Evolutionary conservation across 129 eudicot species (phyloP).

Genomic region (Centrapalus pauciflorus): DNA sequence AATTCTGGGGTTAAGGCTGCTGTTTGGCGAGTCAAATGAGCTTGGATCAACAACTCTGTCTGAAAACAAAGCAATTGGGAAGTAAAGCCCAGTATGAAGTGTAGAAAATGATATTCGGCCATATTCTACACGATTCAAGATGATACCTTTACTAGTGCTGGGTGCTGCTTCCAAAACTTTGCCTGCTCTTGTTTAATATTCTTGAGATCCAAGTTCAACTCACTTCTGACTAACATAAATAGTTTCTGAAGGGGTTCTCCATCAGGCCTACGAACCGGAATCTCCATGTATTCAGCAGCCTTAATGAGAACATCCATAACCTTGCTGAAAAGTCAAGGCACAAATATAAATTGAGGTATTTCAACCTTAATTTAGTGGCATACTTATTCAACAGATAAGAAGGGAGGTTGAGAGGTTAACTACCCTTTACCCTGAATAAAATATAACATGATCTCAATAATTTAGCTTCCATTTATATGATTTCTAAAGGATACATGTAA

Average conservation of each 20-base stretch:
- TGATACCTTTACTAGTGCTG: constrained; percentile 77
- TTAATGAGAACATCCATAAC: constrained; percentile 83
- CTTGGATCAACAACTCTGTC: constrained; percentile 87
- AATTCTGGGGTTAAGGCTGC: constrained; percentile 61
- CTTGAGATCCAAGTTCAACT: constrained; percentile 81
- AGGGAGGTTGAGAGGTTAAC: not conserved
- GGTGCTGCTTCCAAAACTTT: constrained; percentile 96
- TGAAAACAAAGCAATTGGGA: constrained; percentile 25
- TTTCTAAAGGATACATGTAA: not conserved
- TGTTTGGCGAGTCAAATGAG: constrained; percentile 73
- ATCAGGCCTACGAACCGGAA: constrained; percentile 87
- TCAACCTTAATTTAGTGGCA: no score
- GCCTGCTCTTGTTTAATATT: constrained; percentile 91
- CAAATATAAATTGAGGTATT: not conserved
- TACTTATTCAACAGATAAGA: not conserved
- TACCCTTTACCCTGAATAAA: no score
- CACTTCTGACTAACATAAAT: constrained; percentile 73
- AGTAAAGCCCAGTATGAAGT: not conserved
- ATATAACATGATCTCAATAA: not conserved
- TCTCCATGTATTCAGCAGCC: constrained; percentile 88
- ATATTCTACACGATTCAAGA: not conserved
- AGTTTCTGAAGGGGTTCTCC: constrained; percentile 89
- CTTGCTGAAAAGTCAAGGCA: constrained; percentile 55
- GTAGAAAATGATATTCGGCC: not conserved
- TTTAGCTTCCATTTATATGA: not conserved